Evolutionary conservation across 306 rosid species (phyloP).

Genomic region (Arachis stenosperma): DNA sequence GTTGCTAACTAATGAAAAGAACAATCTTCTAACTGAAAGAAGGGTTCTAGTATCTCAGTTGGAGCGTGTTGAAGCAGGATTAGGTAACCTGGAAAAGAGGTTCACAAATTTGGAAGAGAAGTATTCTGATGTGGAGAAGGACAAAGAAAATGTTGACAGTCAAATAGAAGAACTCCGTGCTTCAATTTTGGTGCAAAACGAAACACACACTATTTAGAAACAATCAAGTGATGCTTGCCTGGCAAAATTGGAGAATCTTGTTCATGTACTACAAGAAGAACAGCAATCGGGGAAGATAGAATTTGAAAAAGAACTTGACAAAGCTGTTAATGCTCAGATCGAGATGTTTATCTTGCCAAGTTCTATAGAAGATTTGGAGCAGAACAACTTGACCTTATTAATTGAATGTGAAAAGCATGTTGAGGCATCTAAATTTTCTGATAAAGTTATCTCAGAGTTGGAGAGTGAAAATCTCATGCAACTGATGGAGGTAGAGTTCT

Average conservation of each 20-base stretch:
- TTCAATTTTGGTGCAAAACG: constrained; percentile 64
- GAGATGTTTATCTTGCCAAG: constrained; percentile 87
- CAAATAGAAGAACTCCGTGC: constrained; percentile 69
- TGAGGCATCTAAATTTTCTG: constrained; percentile 69
- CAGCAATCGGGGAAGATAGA: constrained; percentile 65
- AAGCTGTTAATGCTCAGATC: constrained; percentile 78
- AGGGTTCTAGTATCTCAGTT: constrained; percentile 62
- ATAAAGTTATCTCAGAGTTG: constrained; percentile 74
- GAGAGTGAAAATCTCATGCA: constrained; percentile 89
- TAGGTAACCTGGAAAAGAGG: constrained; percentile 65
- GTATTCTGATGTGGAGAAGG: constrained; percentile 66
- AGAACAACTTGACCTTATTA: constrained; percentile 60
- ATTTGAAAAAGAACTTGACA: constrained; percentile 81
- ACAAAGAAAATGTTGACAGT: constrained; percentile 56
- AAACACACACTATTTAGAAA: constrained; percentile 60
- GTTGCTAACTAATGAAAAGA: constrained; percentile 70
- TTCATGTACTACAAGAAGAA: constrained; percentile 66
- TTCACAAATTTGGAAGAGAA: constrained; percentile 70
- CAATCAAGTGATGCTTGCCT: constrained; percentile 66
- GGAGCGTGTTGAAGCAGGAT: constrained; percentile 65
- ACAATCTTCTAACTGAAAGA: constrained; percentile 75
- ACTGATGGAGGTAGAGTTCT: constrained; percentile 79
- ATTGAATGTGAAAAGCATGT: constrained; percentile 71
- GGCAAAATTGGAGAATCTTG: constrained; percentile 61
- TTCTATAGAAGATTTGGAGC: constrained; percentile 87